Evolutionary conservation across 805 yeast species (phyloP), one percentile per base, ranked within the genome.

Genomic region (Wickerhamomyces bovis): DNA sequence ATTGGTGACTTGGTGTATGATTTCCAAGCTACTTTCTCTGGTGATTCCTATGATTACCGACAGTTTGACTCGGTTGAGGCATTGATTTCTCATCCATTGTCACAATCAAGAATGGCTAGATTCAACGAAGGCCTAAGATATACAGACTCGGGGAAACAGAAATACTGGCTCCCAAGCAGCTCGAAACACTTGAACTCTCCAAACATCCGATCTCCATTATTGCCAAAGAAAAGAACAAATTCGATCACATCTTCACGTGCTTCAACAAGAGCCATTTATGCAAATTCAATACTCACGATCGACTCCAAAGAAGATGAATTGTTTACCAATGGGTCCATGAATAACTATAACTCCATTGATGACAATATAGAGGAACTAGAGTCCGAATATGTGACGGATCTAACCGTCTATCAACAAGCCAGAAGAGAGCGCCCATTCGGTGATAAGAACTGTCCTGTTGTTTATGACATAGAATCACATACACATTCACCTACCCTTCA

Each of bases 61-160:
- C 80, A 80, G 47, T 92, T 89, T 67, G 96, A 90, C 61, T 81
- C 96, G 0, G 83, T 82, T 1, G 88, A 85, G 52, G 81, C 85
- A 0, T 57, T 78, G 39, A 72, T 83, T 25, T 81, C 84, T 3
- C 89, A 82, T 53, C 88, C 89, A 1, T 74, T 75, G n/a, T 75
- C 86, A 1, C 68, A 70, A 16, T 78, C 85, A 4, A 70, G 83
- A 51, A 73, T 76, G 72, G 82, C 82, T 41, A 74, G 95, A 50
- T 76, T 92, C 44, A 80, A 82, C 50, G 85, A 88, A 49, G 99
- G 99, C 0, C 64, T 90, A 46, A 66, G 99, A 39, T 89, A 87
- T 62, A 78, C 81, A 25, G 76, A 81, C 43, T 85, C 86, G 38
- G 97, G 97, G 0, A 75, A 77, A 41, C 79, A 78, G 12, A 87